Percentiles rank a stretch among this genome's conserved stretches.
These are phyloP conservation scores for Penicillium sp. DNA, from an alignment of 2,329 filamentous ascomycete species.

Conservation along the genomic window DNA sequence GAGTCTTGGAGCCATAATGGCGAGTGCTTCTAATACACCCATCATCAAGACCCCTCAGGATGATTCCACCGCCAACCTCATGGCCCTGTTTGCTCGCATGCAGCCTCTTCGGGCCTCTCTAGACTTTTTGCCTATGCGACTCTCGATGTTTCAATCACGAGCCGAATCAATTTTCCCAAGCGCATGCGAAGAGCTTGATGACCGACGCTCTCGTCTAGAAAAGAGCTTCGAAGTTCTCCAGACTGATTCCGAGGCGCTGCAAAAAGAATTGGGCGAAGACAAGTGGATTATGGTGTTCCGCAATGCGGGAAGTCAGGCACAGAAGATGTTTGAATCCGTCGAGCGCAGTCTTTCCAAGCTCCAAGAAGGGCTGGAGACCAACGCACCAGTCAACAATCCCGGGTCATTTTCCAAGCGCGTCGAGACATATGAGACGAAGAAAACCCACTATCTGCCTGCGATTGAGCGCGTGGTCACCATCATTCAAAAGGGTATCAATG, in stretches of 20 bases:
- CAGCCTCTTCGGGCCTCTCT: constrained; percentile 90
- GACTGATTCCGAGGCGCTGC: constrained; percentile 83
- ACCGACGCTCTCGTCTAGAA: constrained; percentile 74
- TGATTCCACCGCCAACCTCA: constrained; percentile 82
- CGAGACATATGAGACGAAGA: constrained; percentile 93
- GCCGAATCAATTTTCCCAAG: constrained; percentile 82
- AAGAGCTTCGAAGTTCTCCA: constrained; percentile 87
- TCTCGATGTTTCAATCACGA: constrained; percentile 81
- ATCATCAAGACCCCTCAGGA: constrained; percentile 65
- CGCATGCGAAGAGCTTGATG: constrained; percentile 85
- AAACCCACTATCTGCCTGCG: constrained; percentile 88
- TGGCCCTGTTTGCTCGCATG: constrained; percentile 92
- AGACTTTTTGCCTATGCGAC: constrained; percentile 92
- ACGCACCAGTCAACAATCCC: constrained; percentile 73
- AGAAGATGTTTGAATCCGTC: constrained; percentile 96
- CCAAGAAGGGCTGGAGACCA: constrained; percentile 75
- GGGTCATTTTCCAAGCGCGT: constrained; percentile 77
- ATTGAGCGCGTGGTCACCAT: constrained; percentile 90
- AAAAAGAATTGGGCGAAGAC: constrained; percentile 91
- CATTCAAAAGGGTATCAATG: constrained; percentile 93
- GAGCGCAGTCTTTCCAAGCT: constrained; percentile 84
- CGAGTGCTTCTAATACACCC: constrained; percentile 51
- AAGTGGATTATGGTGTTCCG: constrained; percentile 95
- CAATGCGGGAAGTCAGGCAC: constrained; percentile 85
- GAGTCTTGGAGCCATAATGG: constrained; percentile 66